Percentiles rank a stretch among this genome's conserved stretches.
Evolutionary conservation across 176 grass and related monocot genomes (phyloP).

Genomic region (Elaeis guineensis): DNA sequence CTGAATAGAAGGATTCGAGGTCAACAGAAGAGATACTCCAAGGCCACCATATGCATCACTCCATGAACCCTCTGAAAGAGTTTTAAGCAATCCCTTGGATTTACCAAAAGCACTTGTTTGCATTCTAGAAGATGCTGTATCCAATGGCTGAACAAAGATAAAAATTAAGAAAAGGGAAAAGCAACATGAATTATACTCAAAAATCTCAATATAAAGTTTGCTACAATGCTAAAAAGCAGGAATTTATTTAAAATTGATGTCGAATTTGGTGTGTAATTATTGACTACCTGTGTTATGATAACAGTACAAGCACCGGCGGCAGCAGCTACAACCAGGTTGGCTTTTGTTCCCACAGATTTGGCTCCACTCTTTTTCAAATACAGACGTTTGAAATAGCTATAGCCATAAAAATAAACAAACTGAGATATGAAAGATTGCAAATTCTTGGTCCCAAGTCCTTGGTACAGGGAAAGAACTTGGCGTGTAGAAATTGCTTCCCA

Average conservation of each 20-base stretch:
- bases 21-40: slow-evolving; percentile 89
- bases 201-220: no score
- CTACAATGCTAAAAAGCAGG: no score
- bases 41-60: slow-evolving; percentile 79
- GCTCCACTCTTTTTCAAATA: slow-evolving; percentile 76
- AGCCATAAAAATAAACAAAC: slow-evolving; percentile 94
- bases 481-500: slow-evolving; percentile 76
- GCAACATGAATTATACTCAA: background rate
- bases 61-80: slow-evolving; percentile 75
- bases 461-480: slow-evolving; percentile 81
- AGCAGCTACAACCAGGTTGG: slow-evolving; percentile 76
- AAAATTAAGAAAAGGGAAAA: background rate
- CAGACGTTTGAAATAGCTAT: slow-evolving; percentile 85
- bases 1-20: slow-evolving; percentile 97
- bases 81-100: slow-evolving; percentile 76
- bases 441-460: slow-evolving; percentile 93
- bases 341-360: slow-evolving; percentile 78
- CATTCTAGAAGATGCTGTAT: slow-evolving; percentile 93
- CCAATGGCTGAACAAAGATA: slow-evolving; percentile 51
- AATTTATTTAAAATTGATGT: no score
- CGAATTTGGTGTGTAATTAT: no score
- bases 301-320: slow-evolving; percentile 89
- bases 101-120: slow-evolving; percentile 97
- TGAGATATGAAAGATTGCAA: slow-evolving; percentile 84
- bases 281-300: slow-evolving; percentile 61